phyloP scores from a whole-genome alignment of 768 basidiomycete genomes.

The Podaxis sp. region DNA sequence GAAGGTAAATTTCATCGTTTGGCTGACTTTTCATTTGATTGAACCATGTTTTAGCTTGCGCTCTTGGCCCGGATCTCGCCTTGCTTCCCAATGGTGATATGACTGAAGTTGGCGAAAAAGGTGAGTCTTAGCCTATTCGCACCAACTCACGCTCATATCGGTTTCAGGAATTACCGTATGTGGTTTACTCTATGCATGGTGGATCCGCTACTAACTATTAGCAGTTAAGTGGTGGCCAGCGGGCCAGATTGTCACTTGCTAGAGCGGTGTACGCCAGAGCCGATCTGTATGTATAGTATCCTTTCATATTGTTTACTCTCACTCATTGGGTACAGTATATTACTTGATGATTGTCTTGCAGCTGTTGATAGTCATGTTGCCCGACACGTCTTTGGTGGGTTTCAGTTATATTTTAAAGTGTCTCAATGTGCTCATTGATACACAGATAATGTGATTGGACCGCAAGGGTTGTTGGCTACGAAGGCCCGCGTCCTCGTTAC shows the following conservation, averaged over 20 bases:
- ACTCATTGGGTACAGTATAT: slow-evolving; percentile 40
- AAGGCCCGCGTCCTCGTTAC: slow-evolving; percentile 88
- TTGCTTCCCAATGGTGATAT: slow-evolving; percentile 80
- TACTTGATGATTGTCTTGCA: slow-evolving; percentile 90
- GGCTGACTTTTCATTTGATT: not conserved
- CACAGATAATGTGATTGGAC: slow-evolving; percentile 83
- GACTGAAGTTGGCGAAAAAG: slow-evolving; percentile 87
- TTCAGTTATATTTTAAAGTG: not conserved
- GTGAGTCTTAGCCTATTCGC: slow-evolving; percentile 31
- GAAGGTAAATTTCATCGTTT: slow-evolving; percentile 51
- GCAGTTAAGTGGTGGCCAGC: slow-evolving; percentile 81
- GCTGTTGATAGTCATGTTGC: slow-evolving; percentile 88
- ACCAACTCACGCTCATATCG: not conserved
- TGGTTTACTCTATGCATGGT: slow-evolving; percentile 6
- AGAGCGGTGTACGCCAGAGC: slow-evolving; percentile 90
- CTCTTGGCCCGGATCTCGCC: slow-evolving; percentile 76
- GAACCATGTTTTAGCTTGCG: slow-evolving; percentile 59
- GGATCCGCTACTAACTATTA: not conserved
- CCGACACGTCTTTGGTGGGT: slow-evolving; percentile 76
- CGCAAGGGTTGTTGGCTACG: slow-evolving; percentile 73
- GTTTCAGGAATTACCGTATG: slow-evolving; percentile 56
- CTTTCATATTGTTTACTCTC: not conserved
- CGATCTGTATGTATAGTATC: slow-evolving; percentile 59
- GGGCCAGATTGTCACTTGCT: slow-evolving; percentile 81
- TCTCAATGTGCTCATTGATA: not conserved